Conservation (phyloP, 1,284 basidiomycete genomes). For the Chalciporus sp. region DNA sequence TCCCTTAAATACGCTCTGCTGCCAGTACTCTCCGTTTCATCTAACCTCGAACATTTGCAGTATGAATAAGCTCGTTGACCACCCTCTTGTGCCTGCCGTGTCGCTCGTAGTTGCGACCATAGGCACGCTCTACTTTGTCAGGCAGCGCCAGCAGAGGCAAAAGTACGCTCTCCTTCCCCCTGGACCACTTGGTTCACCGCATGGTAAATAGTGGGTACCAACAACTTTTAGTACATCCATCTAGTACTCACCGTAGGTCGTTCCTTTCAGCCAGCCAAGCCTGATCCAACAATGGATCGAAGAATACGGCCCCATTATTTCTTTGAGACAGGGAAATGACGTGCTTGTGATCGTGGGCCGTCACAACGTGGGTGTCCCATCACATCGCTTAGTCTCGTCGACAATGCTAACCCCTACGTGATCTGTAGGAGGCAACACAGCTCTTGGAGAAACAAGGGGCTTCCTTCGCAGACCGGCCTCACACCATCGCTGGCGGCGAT, state of each 20-base stretch:
- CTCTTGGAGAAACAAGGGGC: constrained; percentile 59
- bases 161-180: constrained; percentile 25
- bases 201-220: constrained; percentile 21
- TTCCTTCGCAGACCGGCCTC: constrained; percentile 48
- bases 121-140: constrained; percentile 10
- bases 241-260: not conserved
- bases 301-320: constrained; percentile 41
- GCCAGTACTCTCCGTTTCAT: no score
- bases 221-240: not conserved
- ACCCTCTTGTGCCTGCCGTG: not conserved
- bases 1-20: no score
- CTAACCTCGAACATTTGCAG: not conserved
- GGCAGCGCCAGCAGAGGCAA: not conserved
- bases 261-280: constrained; percentile 15
- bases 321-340: constrained; percentile 33
- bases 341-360: constrained; percentile 39
- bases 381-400: not conserved
- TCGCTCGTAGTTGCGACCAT: not conserved
- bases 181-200: constrained; percentile 25
- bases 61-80: not conserved
- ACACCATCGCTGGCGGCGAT: constrained; percentile 49
- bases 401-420: not conserved
- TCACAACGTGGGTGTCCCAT: constrained; percentile 29
- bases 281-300: constrained; percentile 39
- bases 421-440: constrained; percentile 46